These are phyloP conservation scores for Fusarium piperis DNA, from an alignment of 2,329 filamentous ascomycete species.

Conservation along the genomic window DNA sequence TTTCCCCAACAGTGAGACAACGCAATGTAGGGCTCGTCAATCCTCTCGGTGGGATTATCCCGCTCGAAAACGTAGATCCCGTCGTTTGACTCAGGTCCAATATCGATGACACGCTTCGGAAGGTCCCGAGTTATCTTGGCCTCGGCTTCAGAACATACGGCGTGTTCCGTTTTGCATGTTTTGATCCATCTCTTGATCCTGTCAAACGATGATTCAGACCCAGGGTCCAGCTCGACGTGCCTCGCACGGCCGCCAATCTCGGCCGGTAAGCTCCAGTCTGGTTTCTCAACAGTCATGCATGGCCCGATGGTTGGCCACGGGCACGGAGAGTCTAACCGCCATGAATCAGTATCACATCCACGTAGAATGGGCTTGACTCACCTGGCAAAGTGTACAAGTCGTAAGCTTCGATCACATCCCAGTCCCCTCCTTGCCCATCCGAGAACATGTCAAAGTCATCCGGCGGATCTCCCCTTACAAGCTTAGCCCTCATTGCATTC, in stretches of 20 bases:
- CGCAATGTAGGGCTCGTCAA: conserved; percentile 26
- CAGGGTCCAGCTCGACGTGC: conserved; percentile 29
- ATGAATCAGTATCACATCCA: not conserved
- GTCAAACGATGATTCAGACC: conserved; percentile 11
- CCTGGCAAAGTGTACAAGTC: conserved; percentile 34
- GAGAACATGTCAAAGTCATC: conserved; percentile 29
- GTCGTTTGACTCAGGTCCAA: conserved; percentile 26
- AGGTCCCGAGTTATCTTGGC: not conserved
- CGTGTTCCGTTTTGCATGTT: conserved; percentile 20
- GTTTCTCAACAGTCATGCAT: conserved; percentile 16
- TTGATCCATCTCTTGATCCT: conserved; percentile 31
- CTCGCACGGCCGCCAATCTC: conserved; percentile 18
- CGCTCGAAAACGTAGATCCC: conserved; percentile 29
- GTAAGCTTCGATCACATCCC: conserved; percentile 8
- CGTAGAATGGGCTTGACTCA: not conserved
- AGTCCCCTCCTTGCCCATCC: not conserved
- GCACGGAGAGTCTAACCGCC: not conserved
- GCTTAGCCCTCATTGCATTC: conserved; percentile 11
- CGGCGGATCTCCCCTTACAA: conserved; percentile 8
- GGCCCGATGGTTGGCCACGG: conserved; percentile 35
- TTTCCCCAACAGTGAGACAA: conserved; percentile 39
- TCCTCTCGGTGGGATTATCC: conserved; percentile 10
- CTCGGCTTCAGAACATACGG: conserved; percentile 25
- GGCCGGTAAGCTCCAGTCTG: not conserved
- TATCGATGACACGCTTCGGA: conserved; percentile 33